Evolutionary conservation across 2,329 filamentous ascomycete genomes (phyloP).

Genomic region (Pseudopyricularia javanii): DNA sequence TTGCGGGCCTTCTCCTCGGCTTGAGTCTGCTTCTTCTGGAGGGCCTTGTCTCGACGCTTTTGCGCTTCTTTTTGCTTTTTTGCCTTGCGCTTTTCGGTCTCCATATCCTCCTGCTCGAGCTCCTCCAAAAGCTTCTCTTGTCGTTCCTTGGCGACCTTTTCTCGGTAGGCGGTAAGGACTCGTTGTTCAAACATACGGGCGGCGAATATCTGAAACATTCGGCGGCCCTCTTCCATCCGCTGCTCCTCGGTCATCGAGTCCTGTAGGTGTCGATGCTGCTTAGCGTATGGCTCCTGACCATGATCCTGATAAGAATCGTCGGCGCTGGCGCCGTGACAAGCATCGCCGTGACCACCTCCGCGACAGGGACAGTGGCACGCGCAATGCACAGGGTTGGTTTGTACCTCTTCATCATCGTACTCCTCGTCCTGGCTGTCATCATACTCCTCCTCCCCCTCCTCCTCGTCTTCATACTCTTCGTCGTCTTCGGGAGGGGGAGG

Average conservation of each 20-base stretch:
- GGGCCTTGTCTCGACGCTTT: conserved; percentile 89
- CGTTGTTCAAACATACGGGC: conserved; percentile 98
- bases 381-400: conserved; percentile 5
- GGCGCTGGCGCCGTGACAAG: neutral
- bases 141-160: conserved; percentile 89
- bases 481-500: conserved; percentile 51
- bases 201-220: conserved; percentile 99
- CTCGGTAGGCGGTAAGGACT: conserved; percentile 91
- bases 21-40: conserved; percentile 73
- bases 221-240: conserved; percentile 93
- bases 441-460: conserved; percentile 48
- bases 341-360: neutral
- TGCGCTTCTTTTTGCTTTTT: conserved; percentile 92
- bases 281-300: conserved; percentile 8
- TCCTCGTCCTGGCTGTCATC: conserved; percentile 49
- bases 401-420: conserved; percentile 70
- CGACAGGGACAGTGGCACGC: conserved; percentile 1
- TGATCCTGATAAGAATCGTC: neutral
- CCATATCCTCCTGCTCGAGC: conserved; percentile 70
- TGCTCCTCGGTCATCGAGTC: conserved; percentile 96
- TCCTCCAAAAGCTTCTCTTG: conserved; percentile 86
- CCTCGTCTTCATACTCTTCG: conserved; percentile 29
- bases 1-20: conserved; percentile 84
- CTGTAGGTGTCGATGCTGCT: conserved; percentile 44
- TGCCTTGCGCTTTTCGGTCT: conserved; percentile 68